Evolutionary conservation across 2,329 filamentous ascomycete genomes (phyloP).

Genomic region (Fusarium sp.): DNA sequence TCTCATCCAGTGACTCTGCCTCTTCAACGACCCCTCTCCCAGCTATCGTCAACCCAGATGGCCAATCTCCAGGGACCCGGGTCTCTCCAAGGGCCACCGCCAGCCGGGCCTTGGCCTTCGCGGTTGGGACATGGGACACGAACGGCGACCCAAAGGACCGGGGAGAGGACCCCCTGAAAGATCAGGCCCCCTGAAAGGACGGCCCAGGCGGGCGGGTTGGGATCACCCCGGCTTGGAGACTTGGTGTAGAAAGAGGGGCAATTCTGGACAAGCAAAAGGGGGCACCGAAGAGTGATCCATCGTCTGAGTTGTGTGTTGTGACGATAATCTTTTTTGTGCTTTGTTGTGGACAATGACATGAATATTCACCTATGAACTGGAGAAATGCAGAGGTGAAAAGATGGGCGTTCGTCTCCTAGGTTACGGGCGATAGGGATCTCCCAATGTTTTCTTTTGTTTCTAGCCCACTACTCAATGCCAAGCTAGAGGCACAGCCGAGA

Average conservation of each 20-base stretch:
- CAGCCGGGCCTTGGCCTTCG: constrained; percentile 14
- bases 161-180: constrained; percentile 37
- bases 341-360: constrained; percentile 24
- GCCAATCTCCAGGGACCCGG: constrained; percentile 34
- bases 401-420: background rate
- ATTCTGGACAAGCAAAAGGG: constrained; percentile 40
- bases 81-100: constrained; percentile 11
- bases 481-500: background rate
- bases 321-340: background rate
- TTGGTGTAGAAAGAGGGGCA: constrained; percentile 33
- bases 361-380: background rate
- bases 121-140: constrained; percentile 21
- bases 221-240: constrained; percentile 37
- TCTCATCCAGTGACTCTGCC: background rate
- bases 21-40: constrained; percentile 4
- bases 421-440: constrained; percentile 1
- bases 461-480: constrained; percentile 3
- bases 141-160: constrained; percentile 34
- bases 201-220: constrained; percentile 40
- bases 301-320: background rate
- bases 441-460: constrained; percentile 9
- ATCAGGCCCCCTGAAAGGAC: constrained; percentile 34
- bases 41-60: background rate
- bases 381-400: background rate
- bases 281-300: background rate